phyloP scores from a whole-genome alignment of 768 basidiomycete genomes.

The Grammothele lineata region DNA sequence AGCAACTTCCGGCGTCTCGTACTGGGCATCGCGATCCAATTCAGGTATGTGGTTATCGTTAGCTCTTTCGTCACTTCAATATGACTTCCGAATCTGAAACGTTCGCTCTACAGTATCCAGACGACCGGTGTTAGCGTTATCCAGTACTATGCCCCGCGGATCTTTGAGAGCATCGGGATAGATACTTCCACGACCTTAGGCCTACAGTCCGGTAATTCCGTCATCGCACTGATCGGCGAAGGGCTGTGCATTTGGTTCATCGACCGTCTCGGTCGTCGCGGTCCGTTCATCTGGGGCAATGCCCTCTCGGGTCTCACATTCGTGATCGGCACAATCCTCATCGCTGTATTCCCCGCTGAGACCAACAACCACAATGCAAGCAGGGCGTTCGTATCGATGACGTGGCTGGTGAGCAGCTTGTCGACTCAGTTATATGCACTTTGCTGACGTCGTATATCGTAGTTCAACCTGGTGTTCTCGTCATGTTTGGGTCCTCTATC shows the following conservation, averaged over 20 bases:
- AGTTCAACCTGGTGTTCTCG: too few relatives aligned
- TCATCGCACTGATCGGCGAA: slow-evolving; percentile 51
- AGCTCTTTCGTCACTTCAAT: too few relatives aligned
- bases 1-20: slow-evolving; percentile 45
- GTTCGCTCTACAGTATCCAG: too few relatives aligned
- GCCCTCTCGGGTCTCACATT: slow-evolving; percentile 21
- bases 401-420: slow-evolving; percentile 24
- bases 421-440: too few relatives aligned
- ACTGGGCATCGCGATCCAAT: slow-evolving; percentile 33
- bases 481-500: too few relatives aligned
- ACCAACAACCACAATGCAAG: slow-evolving; percentile 18
- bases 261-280: slow-evolving; percentile 21
- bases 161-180: too few relatives aligned
- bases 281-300: slow-evolving; percentile 21
- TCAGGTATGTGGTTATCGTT: slow-evolving; percentile 16
- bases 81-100: too few relatives aligned
- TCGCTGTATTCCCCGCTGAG: slow-evolving; percentile 20
- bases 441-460: too few relatives aligned
- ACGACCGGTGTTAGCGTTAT: too few relatives aligned
- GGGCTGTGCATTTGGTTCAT: slow-evolving; percentile 25
- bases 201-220: slow-evolving; percentile 50
- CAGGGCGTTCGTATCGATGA: slow-evolving; percentile 24
- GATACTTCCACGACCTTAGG: slow-evolving; percentile 39
- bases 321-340: slow-evolving; percentile 23
- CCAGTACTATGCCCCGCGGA: too few relatives aligned